Conservation (phyloP, 441 rosid genomes). For the Kokia cookei region DNA sequence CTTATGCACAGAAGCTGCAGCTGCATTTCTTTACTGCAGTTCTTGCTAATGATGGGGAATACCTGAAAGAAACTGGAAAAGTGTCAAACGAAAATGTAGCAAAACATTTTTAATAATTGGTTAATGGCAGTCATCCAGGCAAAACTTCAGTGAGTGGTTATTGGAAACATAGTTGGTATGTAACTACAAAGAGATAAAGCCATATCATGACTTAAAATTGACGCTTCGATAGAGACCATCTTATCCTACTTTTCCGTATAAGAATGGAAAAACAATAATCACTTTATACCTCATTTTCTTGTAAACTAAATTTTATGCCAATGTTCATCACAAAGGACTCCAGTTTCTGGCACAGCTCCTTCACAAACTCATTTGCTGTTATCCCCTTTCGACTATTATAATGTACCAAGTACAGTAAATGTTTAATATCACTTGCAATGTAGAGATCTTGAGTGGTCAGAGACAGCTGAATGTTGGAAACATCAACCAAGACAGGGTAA, state of each 20-base stretch:
- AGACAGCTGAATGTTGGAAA: conserved; percentile 18
- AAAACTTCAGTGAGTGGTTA: not conserved
- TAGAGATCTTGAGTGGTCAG: conserved; percentile 22
- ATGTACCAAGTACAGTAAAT: conserved; percentile 45
- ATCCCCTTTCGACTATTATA: conserved; percentile 18
- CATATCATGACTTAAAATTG: not conserved
- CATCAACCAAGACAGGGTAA: conserved; percentile 39
- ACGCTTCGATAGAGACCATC: not conserved
- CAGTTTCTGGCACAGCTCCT: conserved; percentile 46
- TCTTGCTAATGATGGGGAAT: conserved; percentile 44
- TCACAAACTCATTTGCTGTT: conserved; percentile 24
- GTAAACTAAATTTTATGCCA: conserved; percentile 35
- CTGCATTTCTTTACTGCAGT: conserved; percentile 51
- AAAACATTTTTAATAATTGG: not conserved
- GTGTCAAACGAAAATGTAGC: conserved; percentile 10
- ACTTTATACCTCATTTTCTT: conserved; percentile 50
- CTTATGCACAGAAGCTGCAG: conserved; percentile 52
- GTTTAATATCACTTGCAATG: conserved; percentile 33
- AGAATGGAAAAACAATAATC: conserved; percentile 1
- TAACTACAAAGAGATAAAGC: not conserved
- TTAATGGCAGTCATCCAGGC: not conserved
- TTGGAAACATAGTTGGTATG: not conserved
- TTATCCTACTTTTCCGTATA: not conserved
- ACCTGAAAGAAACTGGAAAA: conserved; percentile 36
- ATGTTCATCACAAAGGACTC: conserved; percentile 33